Evolutionary conservation across 768 basidiomycete species (phyloP), one percentile per base, ranked within the genome.

Genomic region (Mycena amicta): DNA sequence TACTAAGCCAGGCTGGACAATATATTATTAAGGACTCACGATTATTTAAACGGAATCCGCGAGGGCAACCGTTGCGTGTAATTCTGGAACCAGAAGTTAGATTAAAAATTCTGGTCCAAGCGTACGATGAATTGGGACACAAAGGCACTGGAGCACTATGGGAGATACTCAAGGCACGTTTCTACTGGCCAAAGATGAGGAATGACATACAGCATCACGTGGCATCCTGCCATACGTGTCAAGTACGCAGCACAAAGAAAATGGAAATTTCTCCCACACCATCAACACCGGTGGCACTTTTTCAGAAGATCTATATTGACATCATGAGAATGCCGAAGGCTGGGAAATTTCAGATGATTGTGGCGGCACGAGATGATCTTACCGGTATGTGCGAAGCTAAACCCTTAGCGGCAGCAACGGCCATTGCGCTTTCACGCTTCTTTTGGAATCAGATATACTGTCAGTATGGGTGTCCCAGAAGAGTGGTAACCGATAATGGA

Each of bases 391-490:
- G 61, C 28, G 67, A 71, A 61, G 68, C 63, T 33, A 23, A 66
- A 23, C 60, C 67, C 0, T 30, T 72, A 3, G n/a, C 43, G 0
- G 47, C 45, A 1, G 53, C 43, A 6, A 49, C 39, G 2, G 52
- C 66, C 0, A 46, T 54, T 8, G 15, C 53, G 0, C n/a, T 73
- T 0, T 62, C 57, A 18, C 58, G 59, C 6, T 72, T 72, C 52
- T 61, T 72, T 12, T 71, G 66, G 60, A 67, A 71, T 53, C 59
- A 73, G 16, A 65, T 72, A 12, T 61, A 72, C 20, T 73, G 72
- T 40, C 58, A 68, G 18, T 73, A 70, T 52, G 72, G 72, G 25
- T 53, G 50, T 0, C 49, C 71, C 4, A 61, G 45, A 2, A 55
- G 67, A 46, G 54, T 72, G 4, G 55, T 59, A 13, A 70, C 71